Conservation (phyloP, 768 basidiomycete genomes). For the Auriculariales sp. region DNA sequence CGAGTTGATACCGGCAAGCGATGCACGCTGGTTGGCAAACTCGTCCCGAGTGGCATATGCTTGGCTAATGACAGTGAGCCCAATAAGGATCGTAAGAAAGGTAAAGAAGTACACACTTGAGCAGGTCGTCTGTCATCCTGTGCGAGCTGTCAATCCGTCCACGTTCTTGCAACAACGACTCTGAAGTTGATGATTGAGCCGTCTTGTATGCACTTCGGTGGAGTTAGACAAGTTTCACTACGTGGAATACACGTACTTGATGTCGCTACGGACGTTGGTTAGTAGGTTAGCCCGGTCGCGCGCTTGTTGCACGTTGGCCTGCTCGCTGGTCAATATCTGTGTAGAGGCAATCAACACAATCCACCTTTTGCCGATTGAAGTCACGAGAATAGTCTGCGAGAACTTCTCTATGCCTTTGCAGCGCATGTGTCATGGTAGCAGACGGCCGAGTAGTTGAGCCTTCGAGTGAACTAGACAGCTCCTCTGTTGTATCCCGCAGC, state of each 20-base stretch:
- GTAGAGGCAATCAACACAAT: neutral
- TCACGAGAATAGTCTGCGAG: conserved; percentile 80
- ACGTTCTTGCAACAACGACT: conserved; percentile 77
- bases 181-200: conserved; percentile 55
- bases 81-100: neutral
- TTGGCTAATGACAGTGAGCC: conserved; percentile 41
- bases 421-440: conserved; percentile 72
- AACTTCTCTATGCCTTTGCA: conserved; percentile 83
- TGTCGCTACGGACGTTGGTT: conserved; percentile 85
- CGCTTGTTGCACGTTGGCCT: conserved; percentile 72
- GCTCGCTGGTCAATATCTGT: neutral
- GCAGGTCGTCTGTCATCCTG: conserved; percentile 82
- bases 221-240: neutral
- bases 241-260: conserved; percentile 49
- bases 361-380: conserved; percentile 71
- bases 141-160: conserved; percentile 85
- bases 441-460: conserved; percentile 58
- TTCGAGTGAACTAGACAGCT: conserved; percentile 51
- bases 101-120: conserved; percentile 45
- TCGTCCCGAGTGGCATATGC: conserved; percentile 94
- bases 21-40: conserved; percentile 67
- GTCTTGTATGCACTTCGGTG: conserved; percentile 63
- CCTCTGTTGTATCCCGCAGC: conserved; percentile 80
- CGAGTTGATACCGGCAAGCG: conserved; percentile 64
- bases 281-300: conserved; percentile 79